Evolutionary conservation across 176 grass and related monocot genomes (phyloP), one percentile per base, ranked within the genome.

Genomic region (Microstegium vimineum): DNA sequence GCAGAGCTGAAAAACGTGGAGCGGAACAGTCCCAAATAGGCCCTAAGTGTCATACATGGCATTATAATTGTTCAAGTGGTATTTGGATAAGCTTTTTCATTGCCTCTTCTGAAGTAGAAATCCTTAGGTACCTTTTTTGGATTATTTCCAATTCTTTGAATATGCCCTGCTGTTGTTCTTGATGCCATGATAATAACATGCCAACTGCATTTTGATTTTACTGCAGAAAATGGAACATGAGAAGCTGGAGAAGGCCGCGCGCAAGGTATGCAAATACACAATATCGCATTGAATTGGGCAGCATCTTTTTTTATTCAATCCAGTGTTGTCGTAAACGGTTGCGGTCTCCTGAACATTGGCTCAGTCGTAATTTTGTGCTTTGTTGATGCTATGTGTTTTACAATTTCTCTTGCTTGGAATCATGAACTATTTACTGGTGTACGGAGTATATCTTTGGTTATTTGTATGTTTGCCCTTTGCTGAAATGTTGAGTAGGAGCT

Each of bases 201-300:
- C 3, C 43, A 2, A 6, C 10, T 42, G 10, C 22, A 20, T 36
- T 60, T 36, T 38, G 32, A n/a, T 86, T 52, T 77, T 49, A 66
- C 40, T 88, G 86, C 88, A 98, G 95, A 93, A 93, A 91, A 76
- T 86, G 84, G 95, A 98, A 68, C 87, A 90, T 42, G 95, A 98
- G 28, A 98, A 93, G 78, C 75, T 93, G 60, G 90, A 88, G 73
- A 98, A 95, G 80, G 66, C 86, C 23, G 90, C 89, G 47, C 90
- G 73, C 46, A 83, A 98, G 90, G 92, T 98, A 85, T 35, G 74
- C 43, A 59, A 64, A 77, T 9, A 30, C 8, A 36, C 18, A 32
- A 15, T 33, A 22, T 34, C 62, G 22, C 17, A 35, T 16, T 77
- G 7, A 32, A 71, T 15, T 76, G 7, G 13, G 42, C 41, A 35